These are phyloP conservation scores for Paramyrothecium roridum DNA, from an alignment of 2,329 filamentous ascomycete genomes.

Conservation along the genomic window DNA sequence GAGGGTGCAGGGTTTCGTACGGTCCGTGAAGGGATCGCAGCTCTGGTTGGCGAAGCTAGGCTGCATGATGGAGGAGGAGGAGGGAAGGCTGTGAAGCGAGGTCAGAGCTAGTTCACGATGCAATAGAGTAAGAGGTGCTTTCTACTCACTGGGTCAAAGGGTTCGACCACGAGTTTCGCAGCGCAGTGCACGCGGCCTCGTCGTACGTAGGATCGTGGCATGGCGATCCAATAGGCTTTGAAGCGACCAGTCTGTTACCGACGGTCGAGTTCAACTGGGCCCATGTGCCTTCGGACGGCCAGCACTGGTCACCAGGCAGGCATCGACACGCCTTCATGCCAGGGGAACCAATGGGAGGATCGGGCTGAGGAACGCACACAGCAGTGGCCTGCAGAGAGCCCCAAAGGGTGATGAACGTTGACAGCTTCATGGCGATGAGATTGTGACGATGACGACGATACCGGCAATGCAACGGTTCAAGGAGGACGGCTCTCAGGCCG, in stretches of 20 bases:
- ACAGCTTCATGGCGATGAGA: not conserved
- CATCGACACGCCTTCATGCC: not conserved
- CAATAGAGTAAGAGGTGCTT: not conserved
- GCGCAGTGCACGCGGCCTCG: conserved; percentile 32
- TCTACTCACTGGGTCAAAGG: conserved; percentile 1
- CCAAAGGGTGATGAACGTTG: not conserved
- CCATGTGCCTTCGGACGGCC: conserved; percentile 14
- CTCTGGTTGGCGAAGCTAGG: conserved; percentile 27
- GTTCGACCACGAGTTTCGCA: conserved; percentile 15
- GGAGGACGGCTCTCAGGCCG: not conserved
- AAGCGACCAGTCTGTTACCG: conserved; percentile 39
- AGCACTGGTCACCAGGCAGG: conserved; percentile 14
- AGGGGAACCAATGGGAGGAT: not conserved
- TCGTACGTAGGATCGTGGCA: conserved; percentile 47
- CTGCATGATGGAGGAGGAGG: conserved; percentile 23
- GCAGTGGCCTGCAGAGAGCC: not conserved
- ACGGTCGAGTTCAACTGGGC: conserved; percentile 9
- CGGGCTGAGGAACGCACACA: not conserved
- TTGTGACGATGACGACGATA: not conserved
- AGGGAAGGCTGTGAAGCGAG: not conserved
- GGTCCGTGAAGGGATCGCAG: conserved; percentile 30
- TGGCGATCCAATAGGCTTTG: conserved; percentile 43
- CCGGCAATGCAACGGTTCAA: too few species aligned
- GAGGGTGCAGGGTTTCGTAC: conserved; percentile 33
- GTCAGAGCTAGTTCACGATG: not conserved